A percentile compares a stretch with the other conserved stretches of the same genome.
Evolutionary conservation across 495 filamentous ascomycete species (phyloP).

Genomic region (Talaromyces stipitatus): DNA sequence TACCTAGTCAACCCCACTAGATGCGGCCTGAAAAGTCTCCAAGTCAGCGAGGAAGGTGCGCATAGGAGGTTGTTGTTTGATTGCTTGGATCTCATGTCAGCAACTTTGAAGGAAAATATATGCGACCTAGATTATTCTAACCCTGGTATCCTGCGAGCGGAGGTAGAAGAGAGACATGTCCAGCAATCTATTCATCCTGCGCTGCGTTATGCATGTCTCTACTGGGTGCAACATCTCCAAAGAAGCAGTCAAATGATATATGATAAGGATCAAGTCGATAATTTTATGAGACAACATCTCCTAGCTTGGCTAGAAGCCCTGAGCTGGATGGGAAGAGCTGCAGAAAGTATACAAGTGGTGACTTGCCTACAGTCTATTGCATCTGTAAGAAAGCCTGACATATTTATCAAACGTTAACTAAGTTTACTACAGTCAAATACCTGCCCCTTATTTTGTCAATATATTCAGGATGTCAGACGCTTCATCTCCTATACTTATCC

Average conservation of each 20-base stretch:
- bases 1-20: constrained; percentile 34
- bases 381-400: too few relatives aligned
- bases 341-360: too few relatives aligned
- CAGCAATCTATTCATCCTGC: constrained; percentile 17
- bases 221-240: constrained; percentile 22
- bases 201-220: constrained; percentile 23
- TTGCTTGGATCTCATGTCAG: constrained; percentile 30
- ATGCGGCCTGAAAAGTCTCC: constrained; percentile 21
- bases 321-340: too few relatives aligned
- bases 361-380: too few relatives aligned
- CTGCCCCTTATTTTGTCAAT: too few relatives aligned
- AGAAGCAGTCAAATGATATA: constrained; percentile 6
- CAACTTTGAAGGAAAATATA: constrained; percentile 28
- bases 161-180: constrained; percentile 10
- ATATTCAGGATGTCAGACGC: too few relatives aligned
- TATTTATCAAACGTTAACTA: too few relatives aligned
- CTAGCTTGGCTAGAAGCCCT: too few relatives aligned
- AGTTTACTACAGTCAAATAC: too few relatives aligned
- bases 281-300: too few relatives aligned
- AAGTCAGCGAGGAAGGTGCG: constrained; percentile 26
- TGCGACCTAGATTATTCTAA: constrained; percentile 17
- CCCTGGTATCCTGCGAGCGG: constrained; percentile 16
- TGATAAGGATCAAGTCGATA: too few relatives aligned
- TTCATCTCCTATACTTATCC: too few relatives aligned
- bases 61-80: constrained; percentile 22